Evolutionary conservation across 331 rosid species (phyloP).

Genomic region (Prunus yedoensis): DNA sequence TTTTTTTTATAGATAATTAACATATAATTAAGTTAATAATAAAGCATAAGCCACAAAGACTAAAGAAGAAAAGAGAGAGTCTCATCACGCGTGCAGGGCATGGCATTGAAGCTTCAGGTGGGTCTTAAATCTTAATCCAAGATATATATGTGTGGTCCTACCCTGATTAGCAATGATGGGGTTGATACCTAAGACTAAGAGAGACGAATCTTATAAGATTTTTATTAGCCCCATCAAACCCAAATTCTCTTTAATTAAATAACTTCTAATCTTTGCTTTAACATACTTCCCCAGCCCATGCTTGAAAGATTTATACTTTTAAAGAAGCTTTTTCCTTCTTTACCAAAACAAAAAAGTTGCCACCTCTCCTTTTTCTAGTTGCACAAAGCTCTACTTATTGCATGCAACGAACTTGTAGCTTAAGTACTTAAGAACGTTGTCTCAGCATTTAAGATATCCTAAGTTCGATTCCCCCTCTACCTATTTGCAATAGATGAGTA

Average conservation of each 20-base stretch:
- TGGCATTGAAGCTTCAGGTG: slow-evolving; percentile 22
- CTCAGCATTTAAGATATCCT: no score
- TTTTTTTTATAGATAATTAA: not conserved
- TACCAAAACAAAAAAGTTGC: slow-evolving; percentile 35
- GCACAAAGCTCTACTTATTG: slow-evolving; percentile 25
- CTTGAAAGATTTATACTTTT: slow-evolving; percentile 33
- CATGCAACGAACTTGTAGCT: not conserved
- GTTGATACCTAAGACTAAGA: slow-evolving; percentile 26
- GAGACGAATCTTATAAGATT: slow-evolving; percentile 36
- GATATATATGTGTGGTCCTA: slow-evolving; percentile 42
- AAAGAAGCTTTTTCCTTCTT: slow-evolving; percentile 43
- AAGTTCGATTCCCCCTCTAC: no score
- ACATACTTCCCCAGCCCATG: slow-evolving; percentile 36
- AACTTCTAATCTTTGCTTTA: slow-evolving; percentile 23
- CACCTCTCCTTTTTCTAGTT: slow-evolving; percentile 27
- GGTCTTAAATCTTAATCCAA: slow-evolving; percentile 16
- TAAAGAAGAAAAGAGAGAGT: slow-evolving; percentile 7
- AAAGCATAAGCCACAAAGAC: not conserved
- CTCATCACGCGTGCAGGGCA: slow-evolving; percentile 52
- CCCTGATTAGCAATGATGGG: slow-evolving; percentile 60
- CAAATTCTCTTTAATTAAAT: not conserved
- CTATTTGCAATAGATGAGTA: no score
- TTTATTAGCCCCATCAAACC: slow-evolving; percentile 2
- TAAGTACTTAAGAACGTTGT: no score
- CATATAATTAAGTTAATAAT: not conserved